These are phyloP conservation scores for Sphagnum magellanicum DNA, from an alignment of 228 moss, liverwort and hornwort species.

Conservation along the genomic window DNA sequence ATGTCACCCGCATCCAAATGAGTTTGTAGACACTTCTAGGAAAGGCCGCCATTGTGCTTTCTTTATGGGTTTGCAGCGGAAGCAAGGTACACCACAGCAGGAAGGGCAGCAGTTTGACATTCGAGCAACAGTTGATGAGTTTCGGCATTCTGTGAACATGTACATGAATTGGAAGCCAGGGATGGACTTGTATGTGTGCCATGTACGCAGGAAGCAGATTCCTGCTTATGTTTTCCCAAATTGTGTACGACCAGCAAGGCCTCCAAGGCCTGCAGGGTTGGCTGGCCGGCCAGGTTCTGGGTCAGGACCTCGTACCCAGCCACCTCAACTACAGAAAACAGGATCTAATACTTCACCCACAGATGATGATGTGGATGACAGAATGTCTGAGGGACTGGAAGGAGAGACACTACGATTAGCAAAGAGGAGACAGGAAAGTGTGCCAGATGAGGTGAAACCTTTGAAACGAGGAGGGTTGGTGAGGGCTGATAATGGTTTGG, in stretches of 20 bases:
- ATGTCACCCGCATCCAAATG: constrained; percentile 91
- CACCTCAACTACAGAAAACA: constrained; percentile 17
- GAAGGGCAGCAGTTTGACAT: constrained; percentile 77
- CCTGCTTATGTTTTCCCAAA: constrained; percentile 77
- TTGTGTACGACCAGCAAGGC: constrained; percentile 62
- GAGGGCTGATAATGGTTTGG: constrained; percentile 8
- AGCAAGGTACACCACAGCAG: constrained; percentile 60
- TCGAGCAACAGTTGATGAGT: constrained; percentile 75
- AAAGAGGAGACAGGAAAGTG: constrained; percentile 11
- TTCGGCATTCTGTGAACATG: constrained; percentile 69
- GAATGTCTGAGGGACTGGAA: constrained; percentile 20
- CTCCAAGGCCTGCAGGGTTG: constrained; percentile 31
- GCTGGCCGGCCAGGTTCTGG: constrained; percentile 27
- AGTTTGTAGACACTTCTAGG: constrained; percentile 74
- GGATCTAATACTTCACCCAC: constrained; percentile 11
- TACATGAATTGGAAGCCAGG: constrained; percentile 74
- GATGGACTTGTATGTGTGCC: constrained; percentile 83
- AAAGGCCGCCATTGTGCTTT: constrained; percentile 73
- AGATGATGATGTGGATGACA: constrained; percentile 8
- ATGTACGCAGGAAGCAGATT: constrained; percentile 80
- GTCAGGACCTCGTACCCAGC: neutral
- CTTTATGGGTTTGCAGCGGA: constrained; percentile 86
- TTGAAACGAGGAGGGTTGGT: constrained; percentile 3
- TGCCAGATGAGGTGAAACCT: constrained; percentile 2
- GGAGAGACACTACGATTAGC: constrained; percentile 8